Evolutionary conservation across 345 rosid genomes (phyloP).

Genomic region (Sisymbrium irio): DNA sequence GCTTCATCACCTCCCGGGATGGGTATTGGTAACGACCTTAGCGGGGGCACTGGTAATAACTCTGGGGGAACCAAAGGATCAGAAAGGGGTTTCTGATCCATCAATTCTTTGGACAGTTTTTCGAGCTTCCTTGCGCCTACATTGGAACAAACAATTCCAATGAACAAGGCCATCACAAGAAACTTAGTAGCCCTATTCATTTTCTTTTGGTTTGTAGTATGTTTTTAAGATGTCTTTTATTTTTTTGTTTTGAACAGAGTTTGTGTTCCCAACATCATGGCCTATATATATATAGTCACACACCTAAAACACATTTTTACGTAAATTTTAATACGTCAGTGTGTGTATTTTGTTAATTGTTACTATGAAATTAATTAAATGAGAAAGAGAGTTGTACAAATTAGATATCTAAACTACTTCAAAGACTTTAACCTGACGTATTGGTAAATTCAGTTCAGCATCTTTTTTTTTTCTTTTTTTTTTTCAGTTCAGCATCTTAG

Average conservation of each 20-base stretch:
- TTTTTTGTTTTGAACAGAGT: not conserved
- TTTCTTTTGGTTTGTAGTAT: not conserved
- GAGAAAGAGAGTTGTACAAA: not conserved
- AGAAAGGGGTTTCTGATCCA: not conserved
- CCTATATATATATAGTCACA: not conserved
- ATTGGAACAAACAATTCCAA: not conserved
- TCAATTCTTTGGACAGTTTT: not conserved
- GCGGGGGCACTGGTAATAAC: no score
- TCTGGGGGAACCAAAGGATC: no score
- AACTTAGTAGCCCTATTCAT: not conserved
- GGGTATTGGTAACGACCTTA: not conserved
- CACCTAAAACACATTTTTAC: not conserved
- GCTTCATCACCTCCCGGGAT: not conserved
- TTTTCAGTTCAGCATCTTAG: not conserved
- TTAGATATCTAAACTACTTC: not conserved
- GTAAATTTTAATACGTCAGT: not conserved
- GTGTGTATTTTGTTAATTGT: not conserved
- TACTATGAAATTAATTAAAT: not conserved
- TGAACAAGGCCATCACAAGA: not conserved
- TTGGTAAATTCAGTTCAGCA: not conserved
- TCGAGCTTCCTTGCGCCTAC: conserved; percentile 10
- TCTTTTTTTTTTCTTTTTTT: not conserved
- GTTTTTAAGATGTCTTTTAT: not conserved
- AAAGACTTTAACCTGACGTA: conserved; percentile 6
- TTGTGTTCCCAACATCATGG: not conserved